Percentiles rank a stretch among this genome's conserved stretches.
These are phyloP conservation scores for Rhizoclosmatium globosum DNA, from an alignment of 192 early-diverging fungal species.

Conservation along the genomic window DNA sequence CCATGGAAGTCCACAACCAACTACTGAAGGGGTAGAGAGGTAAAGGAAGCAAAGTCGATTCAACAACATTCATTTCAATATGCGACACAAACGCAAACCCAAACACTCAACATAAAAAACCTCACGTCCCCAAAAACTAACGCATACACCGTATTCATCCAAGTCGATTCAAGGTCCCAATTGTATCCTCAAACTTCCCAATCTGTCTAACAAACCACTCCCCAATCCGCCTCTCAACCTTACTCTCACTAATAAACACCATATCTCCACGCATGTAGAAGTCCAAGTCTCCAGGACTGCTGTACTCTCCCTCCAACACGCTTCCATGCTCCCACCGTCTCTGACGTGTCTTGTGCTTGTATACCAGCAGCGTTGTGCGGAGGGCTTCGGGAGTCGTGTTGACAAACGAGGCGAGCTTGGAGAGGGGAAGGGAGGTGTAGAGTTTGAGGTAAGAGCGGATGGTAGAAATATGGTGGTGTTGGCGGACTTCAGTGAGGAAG, in stretches of 20 bases:
- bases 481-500: constrained; percentile 85
- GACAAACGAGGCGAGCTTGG: constrained; percentile 87
- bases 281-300: constrained; percentile 85
- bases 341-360: constrained; percentile 95
- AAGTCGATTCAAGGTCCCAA: constrained; percentile 9
- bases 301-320: constrained; percentile 87
- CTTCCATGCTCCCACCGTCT: constrained; percentile 80
- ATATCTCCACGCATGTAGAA: constrained; percentile 93
- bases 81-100: not conserved
- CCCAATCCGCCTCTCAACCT: constrained; percentile 89
- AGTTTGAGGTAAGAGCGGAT: constrained; percentile 95
- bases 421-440: constrained; percentile 91
- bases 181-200: constrained; percentile 82
- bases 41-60: no score
- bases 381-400: constrained; percentile 69
- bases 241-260: constrained; percentile 94
- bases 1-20: no score
- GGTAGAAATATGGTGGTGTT: constrained; percentile 86
- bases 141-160: no score
- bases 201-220: constrained; percentile 98
- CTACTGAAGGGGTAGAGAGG: no score
- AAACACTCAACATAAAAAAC: no score
- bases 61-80: not conserved
- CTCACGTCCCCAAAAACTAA: no score
- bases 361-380: constrained; percentile 83